A percentile compares a stretch with the other conserved stretches of the same genome.
Conservation (phyloP, 1,284 basidiomycete species). For the Marasmius fiardii region DNA sequence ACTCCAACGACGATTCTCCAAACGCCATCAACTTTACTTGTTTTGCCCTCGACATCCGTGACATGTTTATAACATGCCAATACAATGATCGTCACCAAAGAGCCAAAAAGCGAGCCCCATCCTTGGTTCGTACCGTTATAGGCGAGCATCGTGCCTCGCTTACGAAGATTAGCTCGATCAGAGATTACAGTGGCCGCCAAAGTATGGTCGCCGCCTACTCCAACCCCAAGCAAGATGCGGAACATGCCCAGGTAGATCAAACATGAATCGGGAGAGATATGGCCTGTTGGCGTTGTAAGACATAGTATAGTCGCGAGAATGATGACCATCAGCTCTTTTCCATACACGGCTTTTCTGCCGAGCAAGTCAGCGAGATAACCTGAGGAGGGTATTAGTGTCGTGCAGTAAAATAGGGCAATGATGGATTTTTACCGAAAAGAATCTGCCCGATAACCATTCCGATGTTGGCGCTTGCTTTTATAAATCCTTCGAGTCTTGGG, state of each 20-base stretch:
- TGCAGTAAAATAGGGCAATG: background rate
- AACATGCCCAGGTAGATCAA: conserved; percentile 64
- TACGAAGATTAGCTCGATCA: conserved; percentile 65
- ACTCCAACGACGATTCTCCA: conserved; percentile 15
- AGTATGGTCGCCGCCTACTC: conserved; percentile 83
- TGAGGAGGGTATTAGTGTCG: background rate
- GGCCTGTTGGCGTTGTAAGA: conserved; percentile 33
- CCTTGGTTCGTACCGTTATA: conserved; percentile 79
- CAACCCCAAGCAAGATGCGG: conserved; percentile 71
- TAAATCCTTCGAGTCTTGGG: conserved; percentile 53
- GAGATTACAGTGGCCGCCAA: conserved; percentile 70
- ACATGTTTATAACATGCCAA: conserved; percentile 64
- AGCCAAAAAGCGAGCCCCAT: conserved; percentile 69
- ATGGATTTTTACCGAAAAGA: conserved; percentile 42
- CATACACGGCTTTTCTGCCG: conserved; percentile 68
- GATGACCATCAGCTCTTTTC: conserved; percentile 79
- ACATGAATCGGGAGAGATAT: conserved; percentile 37
- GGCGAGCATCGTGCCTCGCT: conserved; percentile 70
- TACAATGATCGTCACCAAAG: conserved; percentile 68
- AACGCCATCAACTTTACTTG: too few species aligned
- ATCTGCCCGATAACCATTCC: conserved; percentile 76
- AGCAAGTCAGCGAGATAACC: conserved; percentile 59
- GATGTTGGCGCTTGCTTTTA: conserved; percentile 72
- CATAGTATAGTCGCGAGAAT: conserved; percentile 68
- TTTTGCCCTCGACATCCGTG: conserved; percentile 54